These are phyloP conservation scores for Chimonanthus praecox DNA, from an alignment of 164 flowering plant genomes.

Conservation along the genomic window DNA sequence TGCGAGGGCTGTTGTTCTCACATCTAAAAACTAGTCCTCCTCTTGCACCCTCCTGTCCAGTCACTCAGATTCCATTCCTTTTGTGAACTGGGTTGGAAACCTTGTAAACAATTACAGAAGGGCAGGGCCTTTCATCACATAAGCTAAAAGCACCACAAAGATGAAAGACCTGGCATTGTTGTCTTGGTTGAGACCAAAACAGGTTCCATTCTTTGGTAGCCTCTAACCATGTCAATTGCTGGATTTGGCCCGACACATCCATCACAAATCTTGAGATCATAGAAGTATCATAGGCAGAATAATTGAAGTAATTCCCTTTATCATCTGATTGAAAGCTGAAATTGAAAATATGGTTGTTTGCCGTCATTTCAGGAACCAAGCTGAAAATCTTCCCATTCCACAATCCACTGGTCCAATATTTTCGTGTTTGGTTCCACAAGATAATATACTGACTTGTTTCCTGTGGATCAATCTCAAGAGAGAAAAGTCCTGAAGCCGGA, in stretches of 20 bases:
- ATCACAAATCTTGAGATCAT: slow-evolving; percentile 17
- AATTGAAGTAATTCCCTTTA: slow-evolving; percentile 16
- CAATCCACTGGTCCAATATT: too few relatives aligned
- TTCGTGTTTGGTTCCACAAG: too few relatives aligned
- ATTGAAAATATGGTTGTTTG: too few relatives aligned
- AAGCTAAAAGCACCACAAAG: slow-evolving; percentile 24
- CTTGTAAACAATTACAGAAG: slow-evolving; percentile 17
- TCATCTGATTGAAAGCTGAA: neutral
- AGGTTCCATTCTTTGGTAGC: slow-evolving; percentile 6
- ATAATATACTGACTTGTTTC: too few relatives aligned
- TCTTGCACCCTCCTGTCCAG: slow-evolving; percentile 22
- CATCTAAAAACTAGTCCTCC: slow-evolving; percentile 20
- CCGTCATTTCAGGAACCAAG: too few relatives aligned
- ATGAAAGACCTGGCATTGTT: slow-evolving; percentile 11
- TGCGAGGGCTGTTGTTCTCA: neutral
- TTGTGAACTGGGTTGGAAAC: slow-evolving; percentile 10
- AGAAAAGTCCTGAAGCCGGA: too few relatives aligned
- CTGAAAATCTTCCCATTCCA: too few relatives aligned
- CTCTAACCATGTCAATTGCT: slow-evolving; percentile 15
- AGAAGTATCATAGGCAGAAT: neutral
- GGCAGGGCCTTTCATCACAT: slow-evolving; percentile 9
- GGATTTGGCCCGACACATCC: slow-evolving; percentile 21
- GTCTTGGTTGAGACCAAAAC: slow-evolving; percentile 23
- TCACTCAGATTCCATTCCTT: slow-evolving; percentile 16
- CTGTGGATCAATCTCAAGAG: too few relatives aligned